Percentiles rank a stretch among this genome's conserved stretches.
phyloP scores from a whole-genome alignment of 2,329 filamentous ascomycete genomes.

The Dactylonectria estremocensis region DNA sequence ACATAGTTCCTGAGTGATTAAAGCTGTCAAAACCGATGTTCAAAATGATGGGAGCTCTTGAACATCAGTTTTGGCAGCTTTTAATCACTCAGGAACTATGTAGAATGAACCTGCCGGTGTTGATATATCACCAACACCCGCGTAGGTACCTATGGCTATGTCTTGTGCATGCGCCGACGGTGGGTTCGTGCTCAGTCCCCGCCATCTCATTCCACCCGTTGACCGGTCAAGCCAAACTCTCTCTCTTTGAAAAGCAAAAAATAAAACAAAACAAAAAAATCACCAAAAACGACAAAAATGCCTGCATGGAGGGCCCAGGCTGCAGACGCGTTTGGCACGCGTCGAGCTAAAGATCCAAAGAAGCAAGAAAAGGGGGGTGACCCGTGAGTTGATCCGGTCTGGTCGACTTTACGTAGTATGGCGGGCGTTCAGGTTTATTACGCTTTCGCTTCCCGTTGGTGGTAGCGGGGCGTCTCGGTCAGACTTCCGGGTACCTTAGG shows the following conservation, averaged over 20 bases:
- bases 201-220: conserved; percentile 1
- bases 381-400: conserved; percentile 2
- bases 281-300: not conserved
- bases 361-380: conserved; percentile 15
- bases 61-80: too few species aligned
- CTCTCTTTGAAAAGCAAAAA: not conserved
- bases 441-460: not conserved
- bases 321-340: conserved; percentile 25
- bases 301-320: not conserved
- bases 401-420: conserved; percentile 7
- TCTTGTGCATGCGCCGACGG: not conserved
- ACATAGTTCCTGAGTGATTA: too few species aligned
- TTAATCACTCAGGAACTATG: too few species aligned
- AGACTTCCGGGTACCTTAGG: not conserved
- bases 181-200: not conserved
- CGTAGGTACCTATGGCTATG: not conserved
- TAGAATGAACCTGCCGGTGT: too few species aligned
- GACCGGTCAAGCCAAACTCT: conserved; percentile 2
- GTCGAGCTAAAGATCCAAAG: conserved; percentile 20
- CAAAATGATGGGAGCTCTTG: too few species aligned
- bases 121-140: too few species aligned
- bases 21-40: too few species aligned
- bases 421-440: not conserved
- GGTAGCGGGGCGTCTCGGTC: not conserved
- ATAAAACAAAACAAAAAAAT: too few species aligned